phyloP scores from a whole-genome alignment of 106 monocot species.

The Alisma plantagoaquatica region DNA sequence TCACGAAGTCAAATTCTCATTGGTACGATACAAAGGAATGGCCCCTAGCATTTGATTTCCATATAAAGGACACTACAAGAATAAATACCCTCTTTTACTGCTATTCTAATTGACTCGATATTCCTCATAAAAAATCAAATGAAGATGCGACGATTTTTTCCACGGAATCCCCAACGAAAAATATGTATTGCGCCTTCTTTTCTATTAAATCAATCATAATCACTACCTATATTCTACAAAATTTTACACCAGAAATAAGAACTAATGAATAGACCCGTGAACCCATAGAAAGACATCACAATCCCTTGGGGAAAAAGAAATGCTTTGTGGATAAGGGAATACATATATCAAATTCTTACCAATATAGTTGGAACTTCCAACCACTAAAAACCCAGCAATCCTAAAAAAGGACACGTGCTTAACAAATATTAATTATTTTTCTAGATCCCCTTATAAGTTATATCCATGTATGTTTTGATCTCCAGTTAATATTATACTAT shows the following conservation, averaged over 20 bases:
- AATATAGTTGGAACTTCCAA: slow-evolving; percentile 1
- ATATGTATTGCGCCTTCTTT: background rate
- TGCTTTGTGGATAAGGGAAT: background rate
- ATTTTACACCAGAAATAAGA: background rate
- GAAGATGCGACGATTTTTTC: too few relatives aligned
- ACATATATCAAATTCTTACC: too few relatives aligned
- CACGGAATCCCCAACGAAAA: too few relatives aligned
- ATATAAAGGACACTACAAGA: too few relatives aligned
- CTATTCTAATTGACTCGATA: too few relatives aligned
- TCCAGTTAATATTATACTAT: background rate
- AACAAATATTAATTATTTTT: background rate
- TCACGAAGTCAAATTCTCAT: too few relatives aligned
- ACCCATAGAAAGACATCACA: slow-evolving; percentile 1
- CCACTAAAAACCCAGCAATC: too few relatives aligned
- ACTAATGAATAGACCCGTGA: background rate
- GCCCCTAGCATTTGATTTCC: too few relatives aligned
- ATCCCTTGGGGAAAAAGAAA: slow-evolving; percentile 1
- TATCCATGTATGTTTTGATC: background rate
- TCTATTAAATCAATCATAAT: slow-evolving; percentile 1
- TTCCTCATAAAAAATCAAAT: too few relatives aligned
- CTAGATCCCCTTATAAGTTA: background rate
- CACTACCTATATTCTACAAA: slow-evolving; percentile 6
- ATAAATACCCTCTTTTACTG: too few relatives aligned
- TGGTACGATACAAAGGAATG: too few relatives aligned
- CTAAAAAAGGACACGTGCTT: background rate